A percentile compares a stretch with the other conserved stretches of the same genome.
Evolutionary conservation across 768 basidiomycete genomes (phyloP).

Genomic region (Lactarius evosmus): DNA sequence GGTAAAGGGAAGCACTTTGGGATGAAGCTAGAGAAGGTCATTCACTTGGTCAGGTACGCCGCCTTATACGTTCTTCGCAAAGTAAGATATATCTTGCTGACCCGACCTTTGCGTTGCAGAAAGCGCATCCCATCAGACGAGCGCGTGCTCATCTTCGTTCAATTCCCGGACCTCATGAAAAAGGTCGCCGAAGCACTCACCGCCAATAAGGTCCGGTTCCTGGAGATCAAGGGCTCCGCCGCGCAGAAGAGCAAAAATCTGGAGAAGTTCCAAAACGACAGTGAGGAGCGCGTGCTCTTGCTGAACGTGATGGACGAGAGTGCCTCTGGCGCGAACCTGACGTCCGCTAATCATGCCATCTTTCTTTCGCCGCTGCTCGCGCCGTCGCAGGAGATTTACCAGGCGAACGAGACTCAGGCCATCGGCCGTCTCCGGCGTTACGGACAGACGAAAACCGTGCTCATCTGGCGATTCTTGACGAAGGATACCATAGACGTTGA

Average conservation of each 20-base stretch:
- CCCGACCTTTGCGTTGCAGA: slow-evolving; percentile 37
- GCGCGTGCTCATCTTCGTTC: slow-evolving; percentile 90
- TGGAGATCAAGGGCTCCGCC: slow-evolving; percentile 79
- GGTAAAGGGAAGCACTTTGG: slow-evolving; percentile 76
- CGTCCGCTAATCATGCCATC: slow-evolving; percentile 90
- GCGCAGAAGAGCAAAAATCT: slow-evolving; percentile 76
- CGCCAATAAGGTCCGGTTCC: slow-evolving; percentile 66
- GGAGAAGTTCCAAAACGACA: slow-evolving; percentile 80
- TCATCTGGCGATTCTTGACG: slow-evolving; percentile 83
- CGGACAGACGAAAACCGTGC: slow-evolving; percentile 77
- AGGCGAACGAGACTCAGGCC: slow-evolving; percentile 78
- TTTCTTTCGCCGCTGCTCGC: slow-evolving; percentile 91
- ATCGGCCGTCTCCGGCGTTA: slow-evolving; percentile 81
- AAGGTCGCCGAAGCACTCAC: slow-evolving; percentile 83
- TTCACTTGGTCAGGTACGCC: slow-evolving; percentile 71
- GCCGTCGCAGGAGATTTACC: slow-evolving; percentile 76
- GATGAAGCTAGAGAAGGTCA: slow-evolving; percentile 74
- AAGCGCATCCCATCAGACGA: slow-evolving; percentile 69
- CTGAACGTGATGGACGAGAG: slow-evolving; percentile 94
- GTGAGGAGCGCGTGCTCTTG: slow-evolving; percentile 75
- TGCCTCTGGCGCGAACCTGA: slow-evolving; percentile 90
- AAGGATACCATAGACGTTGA: slow-evolving; percentile 85
- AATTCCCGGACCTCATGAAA: slow-evolving; percentile 89
- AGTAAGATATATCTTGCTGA: too few species aligned
- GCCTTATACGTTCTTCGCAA: slow-evolving; percentile 10